A percentile compares a stretch with the other conserved stretches of the same genome.
Evolutionary conservation across 805 yeast genomes (phyloP).

Genomic region (Candida tallmaniae): DNA sequence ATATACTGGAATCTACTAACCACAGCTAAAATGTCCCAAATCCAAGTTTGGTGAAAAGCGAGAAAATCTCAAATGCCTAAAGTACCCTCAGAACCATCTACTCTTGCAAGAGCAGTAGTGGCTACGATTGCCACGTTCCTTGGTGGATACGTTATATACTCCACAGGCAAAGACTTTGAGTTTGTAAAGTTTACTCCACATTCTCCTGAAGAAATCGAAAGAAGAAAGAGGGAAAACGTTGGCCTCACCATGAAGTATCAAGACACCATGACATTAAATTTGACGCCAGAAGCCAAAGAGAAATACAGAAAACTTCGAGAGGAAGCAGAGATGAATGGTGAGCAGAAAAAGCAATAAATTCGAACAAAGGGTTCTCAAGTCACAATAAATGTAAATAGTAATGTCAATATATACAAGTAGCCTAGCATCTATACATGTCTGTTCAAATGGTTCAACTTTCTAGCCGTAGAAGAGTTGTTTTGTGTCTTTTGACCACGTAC

Average conservation of each 20-base stretch:
- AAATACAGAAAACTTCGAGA: constrained; percentile 21
- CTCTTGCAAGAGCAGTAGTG: constrained; percentile 29
- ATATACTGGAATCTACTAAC: too few relatives aligned
- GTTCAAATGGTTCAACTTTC: constrained; percentile 72
- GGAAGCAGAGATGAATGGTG: constrained; percentile 1
- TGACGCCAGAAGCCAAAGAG: constrained; percentile 40
- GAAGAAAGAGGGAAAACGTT: constrained; percentile 28
- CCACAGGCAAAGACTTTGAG: constrained; percentile 36
- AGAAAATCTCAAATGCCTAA: constrained; percentile 1
- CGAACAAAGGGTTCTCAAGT: too few relatives aligned
- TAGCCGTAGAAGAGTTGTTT: constrained; percentile 88
- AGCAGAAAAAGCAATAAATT: not conserved
- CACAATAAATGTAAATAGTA: too few relatives aligned
- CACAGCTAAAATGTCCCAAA: too few relatives aligned
- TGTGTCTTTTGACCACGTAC: constrained; percentile 84
- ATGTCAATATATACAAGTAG: constrained; percentile 10
- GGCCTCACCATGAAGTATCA: constrained; percentile 25
- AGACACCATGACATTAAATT: constrained; percentile 36
- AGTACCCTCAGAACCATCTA: constrained; percentile 26
- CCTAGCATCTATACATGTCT: constrained; percentile 39
- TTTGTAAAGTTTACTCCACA: constrained; percentile 36
- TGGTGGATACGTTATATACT: constrained; percentile 29
- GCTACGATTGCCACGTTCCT: constrained; percentile 31
- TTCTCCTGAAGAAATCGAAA: constrained; percentile 34
- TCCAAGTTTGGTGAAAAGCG: too few relatives aligned